Evolutionary conservation across 805 yeast genomes (phyloP).

Genomic region (Lachancea lanzarotensis): DNA sequence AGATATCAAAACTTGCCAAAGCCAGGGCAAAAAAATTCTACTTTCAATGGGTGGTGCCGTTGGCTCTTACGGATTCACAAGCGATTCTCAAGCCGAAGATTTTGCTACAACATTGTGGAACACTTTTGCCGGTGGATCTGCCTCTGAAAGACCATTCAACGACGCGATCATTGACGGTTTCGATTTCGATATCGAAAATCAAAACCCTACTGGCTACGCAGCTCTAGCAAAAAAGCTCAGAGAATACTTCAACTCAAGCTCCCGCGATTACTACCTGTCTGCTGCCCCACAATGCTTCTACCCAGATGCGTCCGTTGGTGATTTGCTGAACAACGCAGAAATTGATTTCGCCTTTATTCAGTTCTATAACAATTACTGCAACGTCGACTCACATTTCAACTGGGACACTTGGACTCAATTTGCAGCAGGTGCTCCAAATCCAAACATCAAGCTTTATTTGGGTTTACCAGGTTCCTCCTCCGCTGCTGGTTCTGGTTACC

Average conservation of each 20-base stretch:
- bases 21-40: conserved; percentile 67
- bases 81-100: conserved; percentile 65
- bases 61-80: conserved; percentile 77
- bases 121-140: conserved; percentile 54
- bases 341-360: conserved; percentile 82
- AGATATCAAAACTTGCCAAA: conserved; percentile 73
- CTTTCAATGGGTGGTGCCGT: conserved; percentile 73
- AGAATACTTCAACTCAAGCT: conserved; percentile 44
- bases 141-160: conserved; percentile 63
- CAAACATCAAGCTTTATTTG: conserved; percentile 58
- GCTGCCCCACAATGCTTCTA: conserved; percentile 93
- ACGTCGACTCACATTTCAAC: conserved; percentile 49
- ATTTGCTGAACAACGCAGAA: conserved; percentile 48
- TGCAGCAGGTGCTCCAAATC: conserved; percentile 60
- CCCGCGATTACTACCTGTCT: conserved; percentile 63
- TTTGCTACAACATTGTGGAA: conserved; percentile 58
- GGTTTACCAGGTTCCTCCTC: conserved; percentile 66
- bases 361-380: conserved; percentile 83
- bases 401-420: conserved; percentile 67
- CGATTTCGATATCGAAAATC: conserved; percentile 82
- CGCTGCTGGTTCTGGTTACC: conserved; percentile 60
- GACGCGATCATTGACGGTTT: conserved; percentile 80
- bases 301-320: conserved; percentile 69
- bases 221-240: conserved; percentile 50
- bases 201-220: conserved; percentile 56